Conservation (phyloP, 1,284 basidiomycete species). For the Cerrena zonata region DNA sequence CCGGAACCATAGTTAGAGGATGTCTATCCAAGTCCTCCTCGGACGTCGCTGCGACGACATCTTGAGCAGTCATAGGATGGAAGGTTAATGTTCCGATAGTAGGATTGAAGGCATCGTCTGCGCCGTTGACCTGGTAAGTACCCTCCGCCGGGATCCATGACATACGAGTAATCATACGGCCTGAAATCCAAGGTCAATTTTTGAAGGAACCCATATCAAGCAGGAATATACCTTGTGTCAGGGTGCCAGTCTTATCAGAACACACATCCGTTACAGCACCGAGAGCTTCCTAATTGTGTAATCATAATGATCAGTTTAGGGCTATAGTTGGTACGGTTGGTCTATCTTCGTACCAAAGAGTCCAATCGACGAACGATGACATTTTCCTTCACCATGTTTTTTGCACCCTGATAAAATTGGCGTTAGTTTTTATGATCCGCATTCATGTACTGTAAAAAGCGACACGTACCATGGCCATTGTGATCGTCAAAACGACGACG, state of each 20-base stretch:
- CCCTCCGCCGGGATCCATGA: conserved; percentile 42
- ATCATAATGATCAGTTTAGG: too few species aligned
- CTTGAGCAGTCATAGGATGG: background rate
- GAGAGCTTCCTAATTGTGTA: conserved; percentile 78
- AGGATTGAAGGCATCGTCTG: conserved; percentile 9
- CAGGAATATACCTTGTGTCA: conserved; percentile 68
- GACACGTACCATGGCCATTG: conserved; percentile 89
- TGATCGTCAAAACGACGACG: conserved; percentile 96
- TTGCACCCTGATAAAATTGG: conserved; percentile 68
- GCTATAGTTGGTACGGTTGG: background rate
- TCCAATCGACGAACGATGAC: conserved; percentile 49
- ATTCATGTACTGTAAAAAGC: conserved; percentile 71
- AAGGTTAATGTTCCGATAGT: conserved; percentile 6
- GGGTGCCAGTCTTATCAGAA: conserved; percentile 95
- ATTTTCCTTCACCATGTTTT: conserved; percentile 45
- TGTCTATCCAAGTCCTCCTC: background rate
- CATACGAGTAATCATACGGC: conserved; percentile 51
- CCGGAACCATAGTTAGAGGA: background rate
- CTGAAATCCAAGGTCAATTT: conserved; percentile 17
- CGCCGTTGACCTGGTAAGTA: conserved; percentile 1
- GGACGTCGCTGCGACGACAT: background rate
- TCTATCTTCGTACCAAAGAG: conserved; percentile 37
- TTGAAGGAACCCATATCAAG: background rate
- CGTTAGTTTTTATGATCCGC: conserved; percentile 26
- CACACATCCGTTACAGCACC: conserved; percentile 94